Evolutionary conservation across 805 yeast genomes (phyloP), one percentile per base, ranked within the genome.

Genomic region (Diddensiella santjacobensis): DNA sequence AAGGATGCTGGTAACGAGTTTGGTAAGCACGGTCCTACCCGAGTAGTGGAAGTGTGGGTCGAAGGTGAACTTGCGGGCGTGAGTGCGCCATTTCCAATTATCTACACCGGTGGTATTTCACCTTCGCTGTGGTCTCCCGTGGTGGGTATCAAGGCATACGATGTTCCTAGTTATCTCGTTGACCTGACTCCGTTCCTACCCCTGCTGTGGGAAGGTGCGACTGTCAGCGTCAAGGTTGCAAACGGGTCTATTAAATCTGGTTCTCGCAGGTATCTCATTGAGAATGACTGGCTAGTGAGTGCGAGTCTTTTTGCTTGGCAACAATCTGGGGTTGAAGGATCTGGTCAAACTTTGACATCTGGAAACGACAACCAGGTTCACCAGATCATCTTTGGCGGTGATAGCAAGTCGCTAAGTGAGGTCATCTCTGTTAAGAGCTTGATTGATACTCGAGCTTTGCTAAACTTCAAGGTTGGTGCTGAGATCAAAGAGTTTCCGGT

Each of bases 51-150:
- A 54, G 78, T 86, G 2, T 82, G 71, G 55, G 67, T 83, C 40
- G 74, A 81, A 54, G 86, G 77, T 30, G 58, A 71, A 20, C 72
- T 83, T 44, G 75, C 87, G 8, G 82, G 82, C 2, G 69, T 79
- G 2, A 74, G 75, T 31, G 68, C 80, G 19, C 95, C 95, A 1
- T 79, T 77, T 53, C 89, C 91, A 1, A 78, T 81, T 4, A 74
- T 88, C 13, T 88, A 73, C 67, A 80, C 95, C 1, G 96, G 96
- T 4, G 96, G 95, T 1, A 67, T 81, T 29, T 77, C 89, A 1
- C 95, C 96, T 1, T 73, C 83, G 3, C 67, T 87, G 41, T 88
- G 96, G 96, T 73, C 76, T 43, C 87, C 95, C 2, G 78, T 85
- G 51, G 95, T 87, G 4, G 81, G 87, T 2, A 73, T 76, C 20